phyloP scores from a whole-genome alignment of 805 yeast species.

The Sugiyamaella smithiae region DNA sequence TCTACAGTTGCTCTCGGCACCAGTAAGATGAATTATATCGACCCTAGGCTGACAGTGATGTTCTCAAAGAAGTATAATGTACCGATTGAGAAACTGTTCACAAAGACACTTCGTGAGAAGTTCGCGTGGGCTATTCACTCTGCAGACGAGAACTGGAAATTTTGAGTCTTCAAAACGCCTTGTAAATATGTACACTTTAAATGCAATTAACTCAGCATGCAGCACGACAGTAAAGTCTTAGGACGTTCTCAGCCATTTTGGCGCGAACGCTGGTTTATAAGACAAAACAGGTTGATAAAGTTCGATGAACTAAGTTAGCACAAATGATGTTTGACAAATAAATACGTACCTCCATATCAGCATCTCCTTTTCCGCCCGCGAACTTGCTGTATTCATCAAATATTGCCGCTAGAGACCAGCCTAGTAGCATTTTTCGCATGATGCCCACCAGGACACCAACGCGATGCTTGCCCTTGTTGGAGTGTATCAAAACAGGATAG shows the following conservation, averaged over 20 bases:
- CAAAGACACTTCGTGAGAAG: slow-evolving; percentile 88
- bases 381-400: slow-evolving; percentile 92
- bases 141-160: slow-evolving; percentile 83
- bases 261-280: slow-evolving; percentile 49
- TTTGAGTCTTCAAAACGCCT: slow-evolving; percentile 41
- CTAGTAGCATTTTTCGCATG: slow-evolving; percentile 79
- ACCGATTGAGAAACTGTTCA: slow-evolving; percentile 88
- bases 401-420: slow-evolving; percentile 90
- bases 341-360: slow-evolving; percentile 61
- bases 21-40: slow-evolving; percentile 91
- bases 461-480: slow-evolving; percentile 96
- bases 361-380: slow-evolving; percentile 91
- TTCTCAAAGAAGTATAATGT: slow-evolving; percentile 82
- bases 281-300: slow-evolving; percentile 63
- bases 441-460: slow-evolving; percentile 93
- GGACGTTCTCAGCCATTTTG: slow-evolving; percentile 53
- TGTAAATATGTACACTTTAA: not conserved
- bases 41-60: slow-evolving; percentile 86
- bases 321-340: not conserved
- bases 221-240: too few species aligned
- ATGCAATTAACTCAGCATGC: too few species aligned
- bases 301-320: slow-evolving; percentile 57
- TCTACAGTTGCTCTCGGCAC: slow-evolving; percentile 92
- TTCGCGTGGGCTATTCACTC: slow-evolving; percentile 95
- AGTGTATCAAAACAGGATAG: slow-evolving; percentile 85